Conservation (phyloP, 169 alveolate species). For the Amoebophrya sp. region DNA sequence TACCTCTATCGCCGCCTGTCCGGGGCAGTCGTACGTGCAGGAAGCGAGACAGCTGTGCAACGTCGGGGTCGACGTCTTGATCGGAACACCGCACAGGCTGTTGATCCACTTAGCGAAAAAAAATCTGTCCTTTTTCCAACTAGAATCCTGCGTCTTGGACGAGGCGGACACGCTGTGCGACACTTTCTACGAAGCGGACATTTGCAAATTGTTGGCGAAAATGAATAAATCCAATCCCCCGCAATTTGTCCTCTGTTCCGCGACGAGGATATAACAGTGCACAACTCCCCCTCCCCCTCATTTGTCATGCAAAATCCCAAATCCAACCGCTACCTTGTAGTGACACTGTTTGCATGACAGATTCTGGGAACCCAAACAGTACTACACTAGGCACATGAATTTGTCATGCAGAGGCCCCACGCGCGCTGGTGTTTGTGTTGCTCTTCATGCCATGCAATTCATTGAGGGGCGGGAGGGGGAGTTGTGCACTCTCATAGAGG, state of each 20-base stretch:
- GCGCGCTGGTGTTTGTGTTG: too few species aligned
- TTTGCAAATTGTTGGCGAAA: constrained; percentile 67
- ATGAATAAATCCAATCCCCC: neutral
- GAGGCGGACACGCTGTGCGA: constrained; percentile 54
- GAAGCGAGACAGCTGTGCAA: constrained; percentile 40
- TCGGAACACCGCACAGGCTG: constrained; percentile 49
- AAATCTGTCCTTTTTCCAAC: constrained; percentile 32
- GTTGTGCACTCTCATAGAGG: too few species aligned
- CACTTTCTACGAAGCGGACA: constrained; percentile 64
- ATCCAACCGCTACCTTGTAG: too few species aligned
- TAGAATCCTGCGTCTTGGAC: constrained; percentile 40
- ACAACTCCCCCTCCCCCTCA: too few species aligned
- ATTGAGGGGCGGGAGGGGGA: too few species aligned
- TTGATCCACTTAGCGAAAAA: constrained; percentile 47
- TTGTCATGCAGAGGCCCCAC: too few species aligned
- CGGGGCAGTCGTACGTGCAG: constrained; percentile 47
- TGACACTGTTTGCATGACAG: too few species aligned
- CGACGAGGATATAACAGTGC: too few species aligned
- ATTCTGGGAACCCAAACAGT: too few species aligned
- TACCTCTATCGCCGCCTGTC: constrained; percentile 27
- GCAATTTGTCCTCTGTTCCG: neutral
- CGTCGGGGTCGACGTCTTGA: constrained; percentile 45
- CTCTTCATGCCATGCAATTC: too few species aligned
- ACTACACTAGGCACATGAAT: too few species aligned
- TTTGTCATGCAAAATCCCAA: too few species aligned